Evolutionary conservation across 495 filamentous ascomycete genomes (phyloP).

Genomic region (Aspergillus asperescens): DNA sequence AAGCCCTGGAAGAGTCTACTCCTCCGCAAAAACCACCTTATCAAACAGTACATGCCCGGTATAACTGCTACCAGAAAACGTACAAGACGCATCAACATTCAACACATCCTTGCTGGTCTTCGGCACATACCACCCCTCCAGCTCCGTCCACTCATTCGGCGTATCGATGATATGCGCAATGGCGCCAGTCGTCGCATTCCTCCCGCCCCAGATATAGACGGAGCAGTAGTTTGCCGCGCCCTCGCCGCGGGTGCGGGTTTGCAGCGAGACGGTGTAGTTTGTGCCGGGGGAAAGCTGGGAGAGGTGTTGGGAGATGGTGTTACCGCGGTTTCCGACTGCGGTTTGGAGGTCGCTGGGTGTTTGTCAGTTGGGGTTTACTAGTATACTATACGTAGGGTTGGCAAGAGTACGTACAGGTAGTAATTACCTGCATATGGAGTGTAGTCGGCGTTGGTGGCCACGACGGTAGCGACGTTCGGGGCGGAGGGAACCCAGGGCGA

Average conservation of each 20-base stretch:
- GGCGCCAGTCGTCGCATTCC: slow-evolving; percentile 17
- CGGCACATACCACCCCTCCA: slow-evolving; percentile 18
- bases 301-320: slow-evolving; percentile 21
- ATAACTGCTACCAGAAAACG: slow-evolving; percentile 20
- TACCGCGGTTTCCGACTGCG: slow-evolving; percentile 20
- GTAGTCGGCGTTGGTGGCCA: slow-evolving; percentile 18
- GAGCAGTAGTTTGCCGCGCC: slow-evolving; percentile 18
- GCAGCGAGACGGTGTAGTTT: slow-evolving; percentile 18
- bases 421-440: slow-evolving; percentile 21
- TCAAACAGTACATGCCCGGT: slow-evolving; percentile 20
- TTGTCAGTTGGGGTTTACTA: neutral
- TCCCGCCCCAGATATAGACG: slow-evolving; percentile 18
- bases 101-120: slow-evolving; percentile 12
- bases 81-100: slow-evolving; percentile 20
- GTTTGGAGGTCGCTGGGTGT: slow-evolving; percentile 19
- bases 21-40: slow-evolving; percentile 14
- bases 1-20: neutral
- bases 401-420: slow-evolving; percentile 19
- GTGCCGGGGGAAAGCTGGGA: slow-evolving; percentile 8
- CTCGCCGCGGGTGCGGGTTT: slow-evolving; percentile 10
- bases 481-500: slow-evolving; percentile 22
- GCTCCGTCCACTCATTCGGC: slow-evolving; percentile 17
- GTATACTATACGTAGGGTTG: neutral
- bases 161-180: slow-evolving; percentile 13
- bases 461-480: slow-evolving; percentile 12